Evolutionary conservation across 805 yeast genomes (phyloP), one percentile per base, ranked within the genome.

Genomic region (Metschnikowia arizonensis): DNA sequence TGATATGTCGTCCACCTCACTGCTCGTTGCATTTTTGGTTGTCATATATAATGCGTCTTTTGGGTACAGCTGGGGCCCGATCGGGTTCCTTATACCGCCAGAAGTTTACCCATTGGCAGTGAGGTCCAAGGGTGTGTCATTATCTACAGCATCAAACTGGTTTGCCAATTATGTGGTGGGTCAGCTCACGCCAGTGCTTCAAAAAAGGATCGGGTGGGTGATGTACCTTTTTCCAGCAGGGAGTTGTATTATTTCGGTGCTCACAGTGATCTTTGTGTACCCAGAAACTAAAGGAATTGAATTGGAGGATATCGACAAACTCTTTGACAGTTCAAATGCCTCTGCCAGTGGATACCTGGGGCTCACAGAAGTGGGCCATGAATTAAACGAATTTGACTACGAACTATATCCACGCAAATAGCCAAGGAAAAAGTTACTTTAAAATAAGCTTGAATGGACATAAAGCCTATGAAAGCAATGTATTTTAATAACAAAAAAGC

Each of bases 11-110:
- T 62, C 53, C 38, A 71, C 76, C 2, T 69, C 75, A 19, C 56
- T 61, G 45, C 40, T 65, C 45, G 75, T 70, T 18, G 75, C 74
- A 4, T 21, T 66, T 2, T 60, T 70, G 54, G 76, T 72, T 31
- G 58, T 72, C 4, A 50, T 71, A 5, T 72, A 69, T 54, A 71
- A 71, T 40, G 76, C 73, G 1, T 60, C 68, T 4, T 71, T 71
- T 54, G 76, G 76, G 4, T 71, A 61, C 54, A 65, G 72, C 48
- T 71, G 75, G 75, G 76, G 76, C 4, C 76, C 76, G 5, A 63
- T 71, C 23, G 75, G 74, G 15, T 71, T 68, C 35, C 62, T 71
- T 33, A 63, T 69, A 32, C 74, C 74, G 1, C 74, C 75, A 1
- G 76, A 71, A 50, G 73, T 68, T 33, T 67, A 62, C 46, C 75